These are phyloP conservation scores for Leucosporidium creatinivorum DNA, from an alignment of 768 basidiomycete genomes.

Conservation along the genomic window DNA sequence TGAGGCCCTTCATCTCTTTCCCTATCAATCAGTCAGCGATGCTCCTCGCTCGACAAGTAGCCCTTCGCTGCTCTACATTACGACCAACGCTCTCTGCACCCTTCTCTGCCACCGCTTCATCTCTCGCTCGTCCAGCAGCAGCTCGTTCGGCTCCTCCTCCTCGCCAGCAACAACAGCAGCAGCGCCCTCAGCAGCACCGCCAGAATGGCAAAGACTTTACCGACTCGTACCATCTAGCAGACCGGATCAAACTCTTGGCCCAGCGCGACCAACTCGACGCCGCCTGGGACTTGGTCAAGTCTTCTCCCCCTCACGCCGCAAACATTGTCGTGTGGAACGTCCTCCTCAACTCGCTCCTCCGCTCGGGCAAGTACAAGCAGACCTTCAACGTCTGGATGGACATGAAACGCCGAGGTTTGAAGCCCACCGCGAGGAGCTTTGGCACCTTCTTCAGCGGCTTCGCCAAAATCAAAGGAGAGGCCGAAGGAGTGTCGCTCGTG, in stretches of 20 bases:
- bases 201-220: neutral
- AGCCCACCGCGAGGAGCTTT: conserved; percentile 19
- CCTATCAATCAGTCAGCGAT: too few relatives aligned
- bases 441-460: conserved; percentile 21
- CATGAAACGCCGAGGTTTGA: conserved; percentile 28
- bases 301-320: conserved; percentile 1
- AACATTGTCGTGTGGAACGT: conserved; percentile 31
- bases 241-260: neutral
- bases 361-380: neutral
- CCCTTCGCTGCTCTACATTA: too few relatives aligned
- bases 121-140: too few relatives aligned
- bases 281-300: conserved; percentile 7
- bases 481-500: neutral
- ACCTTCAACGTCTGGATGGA: conserved; percentile 30
- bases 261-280: neutral
- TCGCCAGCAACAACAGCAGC: neutral
- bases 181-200: neutral
- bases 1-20: too few relatives aligned
- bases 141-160: too few relatives aligned
- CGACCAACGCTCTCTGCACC: too few relatives aligned
- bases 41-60: too few relatives aligned
- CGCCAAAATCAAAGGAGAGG: neutral
- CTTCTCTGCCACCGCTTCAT: too few relatives aligned
- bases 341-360: conserved; percentile 17
- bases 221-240: conserved; percentile 23